A percentile compares a stretch with the other conserved stretches of the same genome.
Conservation (phyloP, 192 early-diverging fungal species). For the Gonapodya sp. region DNA sequence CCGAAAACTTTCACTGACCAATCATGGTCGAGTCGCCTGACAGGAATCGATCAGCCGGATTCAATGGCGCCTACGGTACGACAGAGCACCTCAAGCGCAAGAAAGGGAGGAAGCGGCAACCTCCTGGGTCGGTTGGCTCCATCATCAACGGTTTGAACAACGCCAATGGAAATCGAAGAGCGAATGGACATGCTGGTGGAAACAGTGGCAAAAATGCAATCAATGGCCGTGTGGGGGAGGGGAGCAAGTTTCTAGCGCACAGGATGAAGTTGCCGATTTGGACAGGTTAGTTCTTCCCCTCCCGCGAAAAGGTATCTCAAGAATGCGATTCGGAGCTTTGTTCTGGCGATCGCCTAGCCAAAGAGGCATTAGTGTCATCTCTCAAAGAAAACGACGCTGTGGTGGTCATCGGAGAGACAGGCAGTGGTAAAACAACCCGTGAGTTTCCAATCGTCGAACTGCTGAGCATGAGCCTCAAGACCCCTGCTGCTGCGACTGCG, state of each 20-base stretch:
- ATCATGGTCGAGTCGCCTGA: too few species aligned
- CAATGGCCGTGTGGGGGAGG: background rate
- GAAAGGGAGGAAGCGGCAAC: background rate
- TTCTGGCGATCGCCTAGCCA: background rate
- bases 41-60: too few species aligned
- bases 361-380: background rate
- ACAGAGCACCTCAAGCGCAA: background rate
- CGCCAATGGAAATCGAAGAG: conserved; percentile 24
- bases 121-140: background rate
- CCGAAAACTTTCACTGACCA: too few species aligned
- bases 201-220: background rate
- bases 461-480: too few species aligned
- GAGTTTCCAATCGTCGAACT: background rate
- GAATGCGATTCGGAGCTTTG: too few species aligned
- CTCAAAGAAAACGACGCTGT: conserved; percentile 14
- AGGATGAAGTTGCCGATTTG: conserved; percentile 1
- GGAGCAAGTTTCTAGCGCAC: background rate
- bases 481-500: too few species aligned
- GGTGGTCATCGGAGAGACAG: conserved; percentile 16
- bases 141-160: background rate
- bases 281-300: background rate
- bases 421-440: conserved; percentile 12
- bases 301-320: background rate
- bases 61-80: too few species aligned
- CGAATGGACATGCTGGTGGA: conserved; percentile 22